These are phyloP conservation scores for Talaromyces verruculosus DNA, from an alignment of 2,329 filamentous ascomycete genomes.

Conservation along the genomic window DNA sequence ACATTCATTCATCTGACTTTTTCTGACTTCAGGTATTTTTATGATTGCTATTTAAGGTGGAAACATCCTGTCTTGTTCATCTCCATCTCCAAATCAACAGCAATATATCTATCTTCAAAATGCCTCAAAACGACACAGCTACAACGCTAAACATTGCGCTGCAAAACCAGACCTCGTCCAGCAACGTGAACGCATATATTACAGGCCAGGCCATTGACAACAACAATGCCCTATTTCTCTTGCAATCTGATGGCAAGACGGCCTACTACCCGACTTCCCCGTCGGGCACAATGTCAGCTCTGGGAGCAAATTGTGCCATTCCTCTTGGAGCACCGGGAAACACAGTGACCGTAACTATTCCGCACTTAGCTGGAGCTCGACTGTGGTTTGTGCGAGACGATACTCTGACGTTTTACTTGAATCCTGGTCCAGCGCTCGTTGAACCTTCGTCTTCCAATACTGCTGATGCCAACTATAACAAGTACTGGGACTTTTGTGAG, in stretches of 20 bases:
- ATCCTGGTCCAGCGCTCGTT: constrained; percentile 69
- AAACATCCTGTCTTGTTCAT: background rate
- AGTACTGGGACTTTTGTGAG: constrained; percentile 67
- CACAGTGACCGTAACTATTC: constrained; percentile 62
- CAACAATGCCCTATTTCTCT: constrained; percentile 60
- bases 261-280: constrained; percentile 66
- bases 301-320: constrained; percentile 63
- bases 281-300: constrained; percentile 47
- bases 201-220: constrained; percentile 65
- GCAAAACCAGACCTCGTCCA: constrained; percentile 64
- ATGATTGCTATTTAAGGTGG: background rate
- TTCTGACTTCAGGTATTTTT: background rate
- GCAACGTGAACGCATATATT: constrained; percentile 66
- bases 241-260: constrained; percentile 65
- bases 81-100: background rate
- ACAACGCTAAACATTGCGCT: constrained; percentile 59
- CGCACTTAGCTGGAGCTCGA: constrained; percentile 67
- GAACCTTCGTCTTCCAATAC: constrained; percentile 71
- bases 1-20: background rate
- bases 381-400: constrained; percentile 68
- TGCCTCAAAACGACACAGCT: constrained; percentile 16
- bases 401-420: constrained; percentile 67
- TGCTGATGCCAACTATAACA: constrained; percentile 61
- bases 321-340: constrained; percentile 61
- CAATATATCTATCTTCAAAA: background rate